Evolutionary conservation across 768 basidiomycete species (phyloP), one percentile per base, ranked within the genome.

Genomic region (Inosperma sp.): DNA sequence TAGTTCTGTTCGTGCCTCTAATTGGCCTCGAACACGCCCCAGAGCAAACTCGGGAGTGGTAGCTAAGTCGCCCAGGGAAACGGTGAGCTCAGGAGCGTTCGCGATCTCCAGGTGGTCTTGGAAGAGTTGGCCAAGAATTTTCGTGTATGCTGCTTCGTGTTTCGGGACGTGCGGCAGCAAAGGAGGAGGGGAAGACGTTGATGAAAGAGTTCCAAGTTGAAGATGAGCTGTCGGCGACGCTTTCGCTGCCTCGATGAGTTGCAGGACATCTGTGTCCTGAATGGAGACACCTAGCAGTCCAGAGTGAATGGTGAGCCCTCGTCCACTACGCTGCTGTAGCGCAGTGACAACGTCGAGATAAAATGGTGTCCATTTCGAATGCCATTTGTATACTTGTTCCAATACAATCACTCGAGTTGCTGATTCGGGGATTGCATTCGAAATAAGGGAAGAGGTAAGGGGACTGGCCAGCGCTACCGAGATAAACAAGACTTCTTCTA

Each of bases 41-140:
- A 98, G 78, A 1, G 96, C 95, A 62, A 86, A 97, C 64, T 97
- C 92, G 2, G 95, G 96, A n/a, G 79, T 86, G 8, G 93, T 95
- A 14, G 92, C 90, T 37, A 83, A 66, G 37, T 78, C 71, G 9
- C 92, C 93, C 51, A 87, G 79, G 12, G 82, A 67, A 8, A 79
- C 63, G 44, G 92, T 82, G 14, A 87, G 76, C 35, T 79, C 72
- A 0, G 92, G 93, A 3, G 86, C 83, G 68, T 99, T 98, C 60
- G 84, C 76, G 52, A 99, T 77, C 54, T 93, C 85, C 1, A 98
- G 72, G 2, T 89, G 80, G 7, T 84, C 80, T 34, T 72, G 75
- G 64, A 97, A 94, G 27, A 96, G 72, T 50, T 90, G 86, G 5
- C 76, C 67, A 48, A 99, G 81, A 21, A 97, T 86, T 65, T 86